Base-by-base conservation (phyloP, 805 yeast species). In the Metschnikowia proteae region DNA sequence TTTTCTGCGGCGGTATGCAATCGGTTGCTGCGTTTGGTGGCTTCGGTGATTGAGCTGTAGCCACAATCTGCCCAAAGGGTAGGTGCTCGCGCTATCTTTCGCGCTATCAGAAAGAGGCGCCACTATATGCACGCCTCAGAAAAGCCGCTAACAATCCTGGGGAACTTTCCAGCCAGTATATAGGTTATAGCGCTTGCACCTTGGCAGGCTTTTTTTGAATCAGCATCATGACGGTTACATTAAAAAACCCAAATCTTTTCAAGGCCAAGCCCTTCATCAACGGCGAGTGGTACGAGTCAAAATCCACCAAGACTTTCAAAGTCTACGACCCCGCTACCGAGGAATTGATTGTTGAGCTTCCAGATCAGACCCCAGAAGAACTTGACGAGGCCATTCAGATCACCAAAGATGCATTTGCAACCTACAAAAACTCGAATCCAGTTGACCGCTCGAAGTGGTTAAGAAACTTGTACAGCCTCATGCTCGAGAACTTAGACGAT, bases 401-500 rank as follows among this genome's bases (percentile, higher is more conserved):
- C 39, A 80, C 84, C 2, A 62, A 62, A 42, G 69, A 67, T 2
- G 74, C 82, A 0, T 81, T 78, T 60, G 57, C 71, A 33, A 54
- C 66, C 1, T 81, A 62, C 63, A 76, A 71, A 56, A 71, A 71
- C 41, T 76, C 82, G 2, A 62, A 73, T 8, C 75, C 80, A 27
- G 71, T 75, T 52, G 74, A 78, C 46, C 76, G 85, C 58, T 59
- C 84, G 3, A 58, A 62, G 39, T 75, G 74, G 78, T 66, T 79
- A 56, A 70, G 82, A 61, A 79, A 74, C 40, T 52, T 81, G 56
- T 73, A 65, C 63, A 64, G 76, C 45, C 62, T 80, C 46, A 80
- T 81, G 76, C 66, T 71, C 27, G 84, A 80, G 50, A 79, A 81
- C 56, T 57, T 66, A 41, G 83, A 80, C 26, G 85, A 81, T 59